Base-by-base conservation (phyloP, 2,329 filamentous ascomycete species). In the Microcyclospora pomicola region DNA sequence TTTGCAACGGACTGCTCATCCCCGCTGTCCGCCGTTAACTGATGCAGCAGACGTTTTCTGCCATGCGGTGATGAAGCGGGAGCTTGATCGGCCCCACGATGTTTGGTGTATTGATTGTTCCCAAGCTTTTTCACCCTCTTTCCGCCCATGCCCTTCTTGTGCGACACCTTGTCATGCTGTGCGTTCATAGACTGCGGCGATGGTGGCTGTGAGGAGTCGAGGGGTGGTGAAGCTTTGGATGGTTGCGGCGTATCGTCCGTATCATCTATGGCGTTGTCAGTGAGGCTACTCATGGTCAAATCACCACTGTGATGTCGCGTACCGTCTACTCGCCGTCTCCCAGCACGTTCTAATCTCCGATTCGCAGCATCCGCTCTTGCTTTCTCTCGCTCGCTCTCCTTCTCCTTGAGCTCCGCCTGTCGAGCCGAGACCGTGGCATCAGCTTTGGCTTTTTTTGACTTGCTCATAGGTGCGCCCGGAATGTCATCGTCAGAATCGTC, bases 271-370 rank as follows among this genome's bases (percentile, higher is more conserved):
- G 45, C 42, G 7, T 24, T 24, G 49, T 52, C 47, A 49, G 56
- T 47, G 19, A 24, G 19, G 5, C 19, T 7, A 24, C 19, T 24
- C 7, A 24, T 24, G 19, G 19, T 38, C n/a, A 40, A 15, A 35
- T 35, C 15, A 38, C 45, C 46, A 35, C 10, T 27, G 13, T 5
- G 13, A 6, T 0, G 16, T 39, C 33, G 49, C 65, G 53, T 68
- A 87, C 85, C 85, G 54, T 94, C 86, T 47, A 71, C 79, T 58
- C 84, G 78, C 49, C 86, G 75, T 45, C 84, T 73, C 48, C 91
- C 86, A 31, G 82, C 78, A 39, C 85, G 75, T 36, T 80, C 82
- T 66, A 88, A 91, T 43, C 86, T 73, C 58, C 87, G 82, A 49
- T 72, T 83, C 15, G 78, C 77, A 27, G 80, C 77, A 54, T 94